Base-by-base conservation (phyloP, 352 stramenopile species). In the Phytophthora ohioensis region DNA sequence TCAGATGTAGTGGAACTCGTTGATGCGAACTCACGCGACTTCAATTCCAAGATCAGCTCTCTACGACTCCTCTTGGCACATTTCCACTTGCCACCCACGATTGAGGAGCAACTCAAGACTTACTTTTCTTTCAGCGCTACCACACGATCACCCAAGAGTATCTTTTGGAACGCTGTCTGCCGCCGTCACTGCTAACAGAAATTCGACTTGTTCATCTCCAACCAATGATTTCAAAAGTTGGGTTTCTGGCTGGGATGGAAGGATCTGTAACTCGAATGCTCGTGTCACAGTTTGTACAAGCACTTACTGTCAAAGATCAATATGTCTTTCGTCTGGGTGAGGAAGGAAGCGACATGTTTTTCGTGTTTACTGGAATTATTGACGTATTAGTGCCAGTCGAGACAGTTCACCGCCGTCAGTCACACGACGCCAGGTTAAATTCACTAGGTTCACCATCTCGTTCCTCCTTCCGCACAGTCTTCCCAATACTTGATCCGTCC, bases 91-190 rank as follows among this genome's bases (percentile, higher is more conserved):
- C 78, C 83, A 8, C 39, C 52, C 2, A 30, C 71, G 6, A 78
- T 91, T 7, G 60, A 88, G 41, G 69, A 79, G 54, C 85, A 86
- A 31, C 70, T 93, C 21, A 89, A 93, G 64, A 89, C 76, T 0
- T 91, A 85, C 43, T 89, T 84, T 90, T 93, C 31, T 93, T 91
- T 52, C 71, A 84, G 53, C 73, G 76, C 2, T 85, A 84, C 38
- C 79, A 91, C 64, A 81, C 80, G 0, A 90, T 90, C 57, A 87
- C 82, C 0, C 78, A 90, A 57, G 82, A 90, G 51, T 76, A 85
- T 34, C 39, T 90, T 3, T 61, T 90, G 6, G 76, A 82, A 38
- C 49, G 64, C 9, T 88, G 80, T 53, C 55, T 90, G 5, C 82
- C 82, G 12, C 80, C 80, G 15, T 88, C 82, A 0, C 57, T 90